Conservation (phyloP, 208 protist genomes). For the Herpetomonas muscarum region DNA sequence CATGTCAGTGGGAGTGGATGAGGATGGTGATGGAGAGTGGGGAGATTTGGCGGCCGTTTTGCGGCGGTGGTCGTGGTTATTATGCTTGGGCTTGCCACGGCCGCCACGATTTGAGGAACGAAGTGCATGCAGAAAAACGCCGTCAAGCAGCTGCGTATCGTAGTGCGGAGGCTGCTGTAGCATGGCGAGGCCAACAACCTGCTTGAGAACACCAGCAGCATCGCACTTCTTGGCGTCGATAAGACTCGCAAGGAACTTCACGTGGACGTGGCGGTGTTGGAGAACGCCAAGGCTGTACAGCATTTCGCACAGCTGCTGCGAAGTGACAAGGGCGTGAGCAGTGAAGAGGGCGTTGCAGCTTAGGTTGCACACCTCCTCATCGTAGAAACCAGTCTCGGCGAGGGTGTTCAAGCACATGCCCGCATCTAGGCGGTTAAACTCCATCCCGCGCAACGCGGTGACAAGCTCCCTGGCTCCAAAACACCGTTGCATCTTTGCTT, state of each 20-base stretch:
- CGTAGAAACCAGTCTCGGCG: conserved; percentile 76
- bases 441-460: conserved; percentile 32
- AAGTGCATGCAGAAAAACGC: conserved; percentile 80
- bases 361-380: conserved; percentile 72
- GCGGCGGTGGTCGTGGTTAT: not conserved
- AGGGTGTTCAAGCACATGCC: conserved; percentile 70
- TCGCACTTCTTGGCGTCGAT: conserved; percentile 64
- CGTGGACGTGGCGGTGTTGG: conserved; percentile 81
- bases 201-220: conserved; percentile 51
- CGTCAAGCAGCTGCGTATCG: conserved; percentile 55
- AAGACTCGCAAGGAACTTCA: conserved; percentile 71
- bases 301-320: conserved; percentile 76
- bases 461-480: conserved; percentile 60
- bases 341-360: conserved; percentile 73
- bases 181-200: conserved; percentile 80
- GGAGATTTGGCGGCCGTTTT: not conserved
- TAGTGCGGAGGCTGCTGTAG: conserved; percentile 61
- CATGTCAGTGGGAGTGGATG: too few species aligned
- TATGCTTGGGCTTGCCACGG: not conserved
- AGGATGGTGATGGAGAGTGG: conserved; percentile 4
- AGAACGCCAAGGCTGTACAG: conserved; percentile 78
- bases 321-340: conserved; percentile 61
- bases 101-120: conserved; percentile 16
- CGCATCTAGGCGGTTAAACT: conserved; percentile 70
- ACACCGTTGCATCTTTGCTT: conserved; percentile 84